phyloP scores from a whole-genome alignment of 495 filamentous ascomycete genomes.

The Amniculicola lignicola region DNA sequence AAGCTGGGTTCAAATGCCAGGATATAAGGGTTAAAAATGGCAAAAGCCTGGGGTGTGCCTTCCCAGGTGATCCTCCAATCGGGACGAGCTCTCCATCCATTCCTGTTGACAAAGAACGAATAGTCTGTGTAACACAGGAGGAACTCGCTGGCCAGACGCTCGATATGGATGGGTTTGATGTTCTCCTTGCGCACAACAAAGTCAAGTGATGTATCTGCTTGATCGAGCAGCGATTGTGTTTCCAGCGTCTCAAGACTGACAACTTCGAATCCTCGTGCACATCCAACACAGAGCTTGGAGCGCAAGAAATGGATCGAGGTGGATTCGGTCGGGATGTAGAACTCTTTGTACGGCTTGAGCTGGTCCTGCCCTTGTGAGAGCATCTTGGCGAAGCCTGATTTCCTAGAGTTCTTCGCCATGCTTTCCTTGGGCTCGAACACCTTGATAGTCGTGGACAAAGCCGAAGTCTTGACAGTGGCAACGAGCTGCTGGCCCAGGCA shows the following conservation, averaged over 20 bases:
- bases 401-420: conserved; percentile 81
- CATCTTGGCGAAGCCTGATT: conserved; percentile 90
- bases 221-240: conserved; percentile 93
- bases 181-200: conserved; percentile 91
- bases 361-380: conserved; percentile 91
- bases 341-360: conserved; percentile 95
- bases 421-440: conserved; percentile 96
- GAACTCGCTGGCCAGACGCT: conserved; percentile 94
- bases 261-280: conserved; percentile 92
- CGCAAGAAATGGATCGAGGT: conserved; percentile 96
- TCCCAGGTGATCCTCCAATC: conserved; percentile 99
- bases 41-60: conserved; percentile 84
- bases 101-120: conserved; percentile 97
- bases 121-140: conserved; percentile 97
- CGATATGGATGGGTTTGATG: conserved; percentile 95
- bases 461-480: conserved; percentile 87
- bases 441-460: conserved; percentile 90
- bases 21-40: conserved; percentile 91
- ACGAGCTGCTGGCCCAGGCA: conserved; percentile 92
- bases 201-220: conserved; percentile 96
- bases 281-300: conserved; percentile 94
- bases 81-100: conserved; percentile 91
- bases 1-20: conserved; percentile 98
- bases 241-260: conserved; percentile 95
- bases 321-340: conserved; percentile 96